Evolutionary conservation across 2,329 filamentous ascomycete genomes (phyloP), one percentile per base, ranked within the genome.

Genomic region (Aspergillus caelatus): DNA sequence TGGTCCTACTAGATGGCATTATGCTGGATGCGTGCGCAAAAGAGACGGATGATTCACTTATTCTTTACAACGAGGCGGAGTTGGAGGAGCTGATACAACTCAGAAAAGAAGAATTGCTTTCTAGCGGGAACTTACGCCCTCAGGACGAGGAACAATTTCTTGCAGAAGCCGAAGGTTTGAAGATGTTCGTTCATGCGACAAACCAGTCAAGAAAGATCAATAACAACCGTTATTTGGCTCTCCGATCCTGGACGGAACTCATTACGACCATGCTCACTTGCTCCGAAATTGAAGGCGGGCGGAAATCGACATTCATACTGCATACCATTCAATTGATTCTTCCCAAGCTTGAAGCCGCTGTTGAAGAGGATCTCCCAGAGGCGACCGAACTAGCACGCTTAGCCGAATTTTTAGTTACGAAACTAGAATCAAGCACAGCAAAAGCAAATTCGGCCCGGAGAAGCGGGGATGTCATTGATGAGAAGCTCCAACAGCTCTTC

Each of bases 401-500:
- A 88, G 90, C 75, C 81, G 95, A 71, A 86, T 93, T 75, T 81
- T 89, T 78, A 68, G 80, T 83, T 50, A 77, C 77, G 32, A 78
- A 77, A 56, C 72, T 83, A 48, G 77, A 78, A 26, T 74, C 75
- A 34, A 74, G 75, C 45, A 66, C 73, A 23, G 70, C 77, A 16
- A 74, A 71, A 26, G 66, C 79, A 34, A 81, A 81, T 58, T 78
- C 79, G 67, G 81, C 79, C 14, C 75, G 78, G 50, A 74, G 78
- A 54, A 82, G 81, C 59, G 83, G 90, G 41, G 92, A 93, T 74
- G 84, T 94, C 30, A 88, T 95, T 39, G 91, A 93, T 74, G 94
- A 98, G 75, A 92, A 95, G 72, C 84, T 98, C 0, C 94, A 93
- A 74, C 91, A 97, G 73, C 86, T 98, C 4, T 97, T 99, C 83